Conservation (phyloP, 805 yeast genomes). For the Candida khao-thaluensis region DNA sequence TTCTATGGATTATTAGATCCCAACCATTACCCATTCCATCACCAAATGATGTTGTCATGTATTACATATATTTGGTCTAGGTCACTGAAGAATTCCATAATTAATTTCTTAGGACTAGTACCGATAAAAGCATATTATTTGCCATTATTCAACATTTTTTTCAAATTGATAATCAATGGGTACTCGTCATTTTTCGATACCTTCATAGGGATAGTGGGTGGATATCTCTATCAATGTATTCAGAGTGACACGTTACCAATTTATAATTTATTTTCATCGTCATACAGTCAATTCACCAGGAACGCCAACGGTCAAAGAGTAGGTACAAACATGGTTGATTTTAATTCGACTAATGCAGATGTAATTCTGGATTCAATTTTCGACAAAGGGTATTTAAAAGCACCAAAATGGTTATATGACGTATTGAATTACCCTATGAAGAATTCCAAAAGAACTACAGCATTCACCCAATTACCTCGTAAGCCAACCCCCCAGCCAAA, state of each 20-base stretch:
- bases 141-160: slow-evolving; percentile 40
- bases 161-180: slow-evolving; percentile 43
- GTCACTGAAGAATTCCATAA: slow-evolving; percentile 49
- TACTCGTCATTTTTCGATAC: slow-evolving; percentile 39
- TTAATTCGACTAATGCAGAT: slow-evolving; percentile 14
- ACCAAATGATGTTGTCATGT: slow-evolving; percentile 49
- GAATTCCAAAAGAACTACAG: slow-evolving; percentile 27
- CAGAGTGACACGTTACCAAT: slow-evolving; percentile 54
- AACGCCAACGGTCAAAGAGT: slow-evolving; percentile 26
- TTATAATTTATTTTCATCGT: slow-evolving; percentile 37
- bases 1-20: slow-evolving; percentile 23
- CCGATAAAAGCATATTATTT: slow-evolving; percentile 57
- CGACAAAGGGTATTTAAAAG: slow-evolving; percentile 53
- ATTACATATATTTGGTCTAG: slow-evolving; percentile 64
- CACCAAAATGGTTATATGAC: slow-evolving; percentile 47
- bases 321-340: slow-evolving; percentile 22
- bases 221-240: slow-evolving; percentile 59
- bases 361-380: slow-evolving; percentile 42
- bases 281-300: slow-evolving; percentile 18
- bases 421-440: slow-evolving; percentile 29
- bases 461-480: slow-evolving; percentile 17
- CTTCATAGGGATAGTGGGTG: slow-evolving; percentile 52
- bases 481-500: not conserved
- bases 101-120: slow-evolving; percentile 52
- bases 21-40: slow-evolving; percentile 21